Evolutionary conservation across 192 early-diverging fungal species (phyloP).

Genomic region (Podila horticola): DNA sequence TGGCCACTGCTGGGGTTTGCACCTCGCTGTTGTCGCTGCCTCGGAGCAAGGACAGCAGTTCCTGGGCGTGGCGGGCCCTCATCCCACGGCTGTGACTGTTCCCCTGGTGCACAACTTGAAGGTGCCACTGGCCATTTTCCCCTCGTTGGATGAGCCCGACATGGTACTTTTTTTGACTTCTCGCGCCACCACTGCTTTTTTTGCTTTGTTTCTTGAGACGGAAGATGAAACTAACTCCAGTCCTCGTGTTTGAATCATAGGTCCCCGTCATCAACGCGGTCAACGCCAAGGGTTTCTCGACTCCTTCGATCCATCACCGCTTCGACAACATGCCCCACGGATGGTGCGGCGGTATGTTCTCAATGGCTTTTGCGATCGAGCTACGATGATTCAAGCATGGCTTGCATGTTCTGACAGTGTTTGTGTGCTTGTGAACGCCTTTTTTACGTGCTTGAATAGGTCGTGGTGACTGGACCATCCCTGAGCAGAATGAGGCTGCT

Average conservation of each 20-base stretch:
- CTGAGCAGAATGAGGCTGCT: conserved; percentile 21
- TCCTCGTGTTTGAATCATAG: not conserved
- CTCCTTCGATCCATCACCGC: conserved; percentile 9
- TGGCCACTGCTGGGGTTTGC: conserved; percentile 19
- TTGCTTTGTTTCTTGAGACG: no score
- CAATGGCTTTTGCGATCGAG: not conserved
- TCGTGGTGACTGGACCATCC: conserved; percentile 23
- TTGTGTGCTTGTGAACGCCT: not conserved
- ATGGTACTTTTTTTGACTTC: not conserved
- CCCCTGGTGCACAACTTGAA: conserved; percentile 6
- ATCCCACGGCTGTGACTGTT: conserved; percentile 8
- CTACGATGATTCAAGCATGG: not conserved
- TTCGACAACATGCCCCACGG: conserved; percentile 18
- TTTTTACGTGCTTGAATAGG: not conserved
- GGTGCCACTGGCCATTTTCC: conserved; percentile 18
- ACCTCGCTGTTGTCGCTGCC: conserved; percentile 9
- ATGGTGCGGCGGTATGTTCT: conserved; percentile 10
- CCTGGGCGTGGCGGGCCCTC: conserved; percentile 19
- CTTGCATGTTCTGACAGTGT: not conserved
- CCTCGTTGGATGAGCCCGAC: conserved; percentile 13
- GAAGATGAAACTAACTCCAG: no score
- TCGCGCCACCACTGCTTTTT: no score
- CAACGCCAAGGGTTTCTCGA: conserved; percentile 5
- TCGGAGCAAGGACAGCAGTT: conserved; percentile 4
- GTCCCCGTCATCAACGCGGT: conserved; percentile 8